Conservation (phyloP, 768 basidiomycete genomes). For the Paxillus rubicundulus region DNA sequence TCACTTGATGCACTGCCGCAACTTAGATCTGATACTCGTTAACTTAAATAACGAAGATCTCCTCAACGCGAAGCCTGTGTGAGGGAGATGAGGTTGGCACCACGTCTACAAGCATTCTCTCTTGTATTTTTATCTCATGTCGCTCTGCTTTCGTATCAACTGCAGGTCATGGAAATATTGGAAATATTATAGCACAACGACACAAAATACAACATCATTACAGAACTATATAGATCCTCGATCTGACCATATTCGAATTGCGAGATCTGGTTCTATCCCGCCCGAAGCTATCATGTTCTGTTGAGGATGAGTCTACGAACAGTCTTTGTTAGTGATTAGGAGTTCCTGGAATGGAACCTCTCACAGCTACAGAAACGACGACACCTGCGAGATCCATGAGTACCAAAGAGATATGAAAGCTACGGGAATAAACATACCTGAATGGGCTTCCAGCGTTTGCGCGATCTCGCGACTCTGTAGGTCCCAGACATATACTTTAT, state of each 20-base stretch:
- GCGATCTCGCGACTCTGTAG: conserved; percentile 83
- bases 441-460: conserved; percentile 75
- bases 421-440: conserved; percentile 41
- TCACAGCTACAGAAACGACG: conserved; percentile 80
- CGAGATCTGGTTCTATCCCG: conserved; percentile 79
- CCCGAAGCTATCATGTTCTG: conserved; percentile 88
- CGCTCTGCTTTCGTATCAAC: conserved; percentile 10
- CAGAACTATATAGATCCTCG: conserved; percentile 16
- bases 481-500: conserved; percentile 90
- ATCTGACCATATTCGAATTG: conserved; percentile 83
- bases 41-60: conserved; percentile 41
- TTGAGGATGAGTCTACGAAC: conserved; percentile 71
- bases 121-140: conserved; percentile 13
- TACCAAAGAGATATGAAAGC: background rate
- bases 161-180: conserved; percentile 1
- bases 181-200: conserved; percentile 6
- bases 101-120: background rate
- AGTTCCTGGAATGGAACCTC: conserved; percentile 29
- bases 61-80: conserved; percentile 57
- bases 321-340: background rate
- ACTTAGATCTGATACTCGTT: background rate
- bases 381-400: conserved; percentile 36
- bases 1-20: background rate
- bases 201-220: conserved; percentile 1
- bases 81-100: background rate